Conservation (phyloP, 805 yeast genomes). For the Lipomyces chichibuensis region DNA sequence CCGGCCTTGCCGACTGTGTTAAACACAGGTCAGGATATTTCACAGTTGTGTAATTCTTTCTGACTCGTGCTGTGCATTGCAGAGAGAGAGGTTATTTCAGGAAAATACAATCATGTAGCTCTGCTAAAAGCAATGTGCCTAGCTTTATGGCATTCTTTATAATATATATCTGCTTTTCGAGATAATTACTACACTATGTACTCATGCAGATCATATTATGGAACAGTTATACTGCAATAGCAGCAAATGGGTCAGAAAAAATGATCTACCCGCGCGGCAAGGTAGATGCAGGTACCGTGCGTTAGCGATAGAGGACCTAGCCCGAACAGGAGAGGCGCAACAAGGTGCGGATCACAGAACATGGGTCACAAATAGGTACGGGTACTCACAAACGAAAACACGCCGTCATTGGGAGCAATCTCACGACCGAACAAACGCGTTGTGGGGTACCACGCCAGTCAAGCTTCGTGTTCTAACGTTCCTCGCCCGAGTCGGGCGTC, state of each 20-base stretch:
- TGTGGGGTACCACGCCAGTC: neutral
- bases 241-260: neutral
- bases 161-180: no score
- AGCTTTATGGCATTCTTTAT: no score
- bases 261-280: neutral
- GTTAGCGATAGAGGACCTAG: neutral
- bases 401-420: neutral
- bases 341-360: neutral
- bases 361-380: neutral
- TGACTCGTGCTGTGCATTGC: no score
- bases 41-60: no score
- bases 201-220: neutral
- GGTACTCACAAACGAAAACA: neutral
- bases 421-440: neutral
- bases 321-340: neutral
- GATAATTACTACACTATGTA: no score
- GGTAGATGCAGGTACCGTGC: constrained; percentile 1
- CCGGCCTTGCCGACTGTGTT: no score
- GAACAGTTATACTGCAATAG: neutral
- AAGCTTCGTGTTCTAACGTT: neutral
- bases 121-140: no score
- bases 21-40: no score
- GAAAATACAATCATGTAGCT: no score
- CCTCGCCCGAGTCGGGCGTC: constrained; percentile 3
- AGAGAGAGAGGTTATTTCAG: no score